Evolutionary conservation across 2,329 filamentous ascomycete species (phyloP).

Genomic region (Paecilomyces sp.): DNA sequence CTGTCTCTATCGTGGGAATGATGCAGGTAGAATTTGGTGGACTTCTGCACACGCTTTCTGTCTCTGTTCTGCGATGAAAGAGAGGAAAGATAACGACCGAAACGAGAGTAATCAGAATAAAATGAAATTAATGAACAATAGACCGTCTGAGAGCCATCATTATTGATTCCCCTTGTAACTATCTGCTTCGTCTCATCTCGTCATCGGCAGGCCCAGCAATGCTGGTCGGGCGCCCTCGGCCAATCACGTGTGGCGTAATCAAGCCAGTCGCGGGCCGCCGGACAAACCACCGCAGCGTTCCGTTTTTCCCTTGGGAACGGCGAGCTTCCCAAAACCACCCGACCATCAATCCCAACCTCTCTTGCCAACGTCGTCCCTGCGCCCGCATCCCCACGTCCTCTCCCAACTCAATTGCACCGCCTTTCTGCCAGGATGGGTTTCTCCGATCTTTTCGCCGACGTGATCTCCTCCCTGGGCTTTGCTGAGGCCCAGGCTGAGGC

Average conservation of each 20-base stretch:
- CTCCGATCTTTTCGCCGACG: conserved; percentile 57
- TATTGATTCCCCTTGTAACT: background rate
- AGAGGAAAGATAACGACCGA: background rate
- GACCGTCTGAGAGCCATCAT: background rate
- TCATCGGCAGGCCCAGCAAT: background rate
- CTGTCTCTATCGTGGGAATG: background rate
- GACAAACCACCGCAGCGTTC: conserved; percentile 20
- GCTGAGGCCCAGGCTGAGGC: conserved; percentile 56
- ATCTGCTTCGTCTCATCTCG: background rate
- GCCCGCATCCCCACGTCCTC: conserved; percentile 14
- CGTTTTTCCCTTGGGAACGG: conserved; percentile 32
- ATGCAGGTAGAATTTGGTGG: background rate
- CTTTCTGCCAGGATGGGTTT: conserved; percentile 49
- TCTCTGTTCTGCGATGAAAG: background rate
- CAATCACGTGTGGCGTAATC: conserved; percentile 37
- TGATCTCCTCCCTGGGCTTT: conserved; percentile 59
- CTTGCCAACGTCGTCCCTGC: conserved; percentile 13
- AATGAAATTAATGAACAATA: background rate
- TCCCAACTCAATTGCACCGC: conserved; percentile 22
- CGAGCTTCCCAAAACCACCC: conserved; percentile 29
- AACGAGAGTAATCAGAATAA: background rate
- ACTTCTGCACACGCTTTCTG: background rate
- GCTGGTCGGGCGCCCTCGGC: conserved; percentile 12
- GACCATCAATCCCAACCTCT: conserved; percentile 21
- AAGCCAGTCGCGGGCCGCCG: conserved; percentile 27